phyloP scores from a whole-genome alignment of 169 alveolate species.

The Plasmodium relictum region DNA sequence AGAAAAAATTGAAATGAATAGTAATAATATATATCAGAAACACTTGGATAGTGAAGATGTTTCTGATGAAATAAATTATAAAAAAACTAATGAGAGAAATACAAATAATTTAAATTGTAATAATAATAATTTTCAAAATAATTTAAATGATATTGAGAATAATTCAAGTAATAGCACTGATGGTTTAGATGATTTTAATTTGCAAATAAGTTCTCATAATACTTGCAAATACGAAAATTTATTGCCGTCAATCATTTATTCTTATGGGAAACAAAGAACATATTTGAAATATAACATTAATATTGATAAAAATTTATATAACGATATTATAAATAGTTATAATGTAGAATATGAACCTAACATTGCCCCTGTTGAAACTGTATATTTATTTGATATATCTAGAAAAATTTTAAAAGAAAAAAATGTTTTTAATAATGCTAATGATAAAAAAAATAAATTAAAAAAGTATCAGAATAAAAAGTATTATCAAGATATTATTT shows the following conservation, averaged over 20 bases:
- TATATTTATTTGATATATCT: constrained; percentile 51
- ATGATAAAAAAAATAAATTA: constrained; percentile 8
- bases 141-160: background rate
- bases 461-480: constrained; percentile 34
- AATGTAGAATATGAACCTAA: constrained; percentile 3
- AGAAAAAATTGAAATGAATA: background rate
- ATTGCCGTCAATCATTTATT: constrained; percentile 64
- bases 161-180: background rate
- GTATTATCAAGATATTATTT: constrained; percentile 62
- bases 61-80: background rate
- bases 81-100: background rate
- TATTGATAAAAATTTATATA: constrained; percentile 55
- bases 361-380: constrained; percentile 26
- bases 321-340: constrained; percentile 43
- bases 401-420: constrained; percentile 38
- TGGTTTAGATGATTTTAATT: constrained; percentile 20
- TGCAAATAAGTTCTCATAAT: constrained; percentile 5
- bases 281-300: constrained; percentile 61
- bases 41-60: background rate
- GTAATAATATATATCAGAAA: background rate
- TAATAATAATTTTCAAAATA: background rate
- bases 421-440: constrained; percentile 22
- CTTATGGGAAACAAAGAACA: constrained; percentile 72
- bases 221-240: constrained; percentile 53
- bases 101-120: background rate